These are phyloP conservation scores for Podospora comata DNA, from an alignment of 495 filamentous ascomycete species.

Conservation along the genomic window DNA sequence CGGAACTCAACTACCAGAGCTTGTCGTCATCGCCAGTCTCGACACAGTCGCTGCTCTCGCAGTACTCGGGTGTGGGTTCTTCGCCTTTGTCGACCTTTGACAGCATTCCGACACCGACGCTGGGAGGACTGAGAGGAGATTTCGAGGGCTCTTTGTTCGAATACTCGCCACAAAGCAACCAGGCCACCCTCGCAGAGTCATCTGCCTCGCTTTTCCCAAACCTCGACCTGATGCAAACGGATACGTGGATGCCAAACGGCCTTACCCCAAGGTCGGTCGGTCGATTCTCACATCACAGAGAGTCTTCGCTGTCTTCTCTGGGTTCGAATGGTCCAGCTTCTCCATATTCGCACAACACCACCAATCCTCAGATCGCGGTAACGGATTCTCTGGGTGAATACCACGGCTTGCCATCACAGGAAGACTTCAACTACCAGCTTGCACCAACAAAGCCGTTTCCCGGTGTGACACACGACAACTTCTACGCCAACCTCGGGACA, in stretches of 20 bases:
- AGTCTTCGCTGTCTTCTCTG: constrained; percentile 54
- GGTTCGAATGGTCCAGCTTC: constrained; percentile 55
- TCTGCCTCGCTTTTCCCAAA: constrained; percentile 27
- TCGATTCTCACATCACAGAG: constrained; percentile 48
- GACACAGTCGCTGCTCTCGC: constrained; percentile 33
- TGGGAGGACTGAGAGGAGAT: constrained; percentile 28
- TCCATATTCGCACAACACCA: constrained; percentile 50
- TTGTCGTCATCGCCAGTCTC: constrained; percentile 33
- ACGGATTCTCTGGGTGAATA: constrained; percentile 41
- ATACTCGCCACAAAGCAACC: constrained; percentile 27
- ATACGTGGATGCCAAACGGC: constrained; percentile 38
- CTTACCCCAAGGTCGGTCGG: constrained; percentile 41
- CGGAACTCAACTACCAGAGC: constrained; percentile 25
- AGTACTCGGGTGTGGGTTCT: constrained; percentile 24
- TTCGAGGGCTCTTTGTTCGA: constrained; percentile 33
- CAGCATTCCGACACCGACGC: constrained; percentile 34
- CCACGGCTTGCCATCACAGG: constrained; percentile 35
- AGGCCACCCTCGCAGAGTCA: constrained; percentile 27
- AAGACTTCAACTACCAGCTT: constrained; percentile 43
- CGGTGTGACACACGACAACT: constrained; percentile 28
- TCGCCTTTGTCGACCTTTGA: constrained; percentile 44
- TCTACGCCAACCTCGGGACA: constrained; percentile 35
- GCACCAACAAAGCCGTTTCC: constrained; percentile 33
- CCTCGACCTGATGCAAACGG: constrained; percentile 44
- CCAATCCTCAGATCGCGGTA: constrained; percentile 53